Percentiles rank a stretch among this genome's conserved stretches.
Conservation (phyloP, 2,329 filamentous ascomycete genomes). For the Fulvia fulva region DNA sequence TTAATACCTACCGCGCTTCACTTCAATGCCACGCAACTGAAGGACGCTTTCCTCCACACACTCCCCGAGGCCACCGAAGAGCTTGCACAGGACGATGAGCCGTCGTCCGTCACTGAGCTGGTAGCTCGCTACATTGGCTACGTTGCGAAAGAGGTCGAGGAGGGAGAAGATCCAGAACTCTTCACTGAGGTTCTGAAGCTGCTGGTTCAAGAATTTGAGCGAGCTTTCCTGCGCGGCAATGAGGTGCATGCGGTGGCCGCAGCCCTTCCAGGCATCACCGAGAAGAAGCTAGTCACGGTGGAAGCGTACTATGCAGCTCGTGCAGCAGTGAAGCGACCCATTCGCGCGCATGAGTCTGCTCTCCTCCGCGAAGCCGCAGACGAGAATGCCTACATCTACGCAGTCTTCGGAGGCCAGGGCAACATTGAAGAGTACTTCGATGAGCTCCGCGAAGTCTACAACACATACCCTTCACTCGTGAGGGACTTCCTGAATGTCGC, state of each 20-base stretch:
- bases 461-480: slow-evolving; percentile 85
- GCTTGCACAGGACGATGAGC: slow-evolving; percentile 95
- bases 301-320: slow-evolving; percentile 89
- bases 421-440: slow-evolving; percentile 99
- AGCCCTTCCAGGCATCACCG: slow-evolving; percentile 79
- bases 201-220: slow-evolving; percentile 92
- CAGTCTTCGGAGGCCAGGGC: slow-evolving; percentile 92
- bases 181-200: slow-evolving; percentile 92
- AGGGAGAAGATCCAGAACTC: slow-evolving; percentile 87
- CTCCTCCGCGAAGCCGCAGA: slow-evolving; percentile 85
- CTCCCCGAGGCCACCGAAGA: slow-evolving; percentile 92
- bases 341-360: slow-evolving; percentile 90
- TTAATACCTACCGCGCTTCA: slow-evolving; percentile 92
- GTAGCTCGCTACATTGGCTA: slow-evolving; percentile 92
- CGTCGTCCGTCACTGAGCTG: slow-evolving; percentile 89
- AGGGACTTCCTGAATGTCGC: slow-evolving; percentile 77
- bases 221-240: slow-evolving; percentile 88
- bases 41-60: slow-evolving; percentile 80
- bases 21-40: slow-evolving; percentile 92
- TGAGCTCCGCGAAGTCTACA: slow-evolving; percentile 86
- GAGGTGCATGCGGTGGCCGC: slow-evolving; percentile 91
- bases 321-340: slow-evolving; percentile 74
- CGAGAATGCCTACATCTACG: slow-evolving; percentile 79
- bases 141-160: slow-evolving; percentile 81
- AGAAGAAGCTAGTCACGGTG: slow-evolving; percentile 88